Conservation (phyloP, 78 protist genomes). For the Polysphondylium violaceum region DNA sequence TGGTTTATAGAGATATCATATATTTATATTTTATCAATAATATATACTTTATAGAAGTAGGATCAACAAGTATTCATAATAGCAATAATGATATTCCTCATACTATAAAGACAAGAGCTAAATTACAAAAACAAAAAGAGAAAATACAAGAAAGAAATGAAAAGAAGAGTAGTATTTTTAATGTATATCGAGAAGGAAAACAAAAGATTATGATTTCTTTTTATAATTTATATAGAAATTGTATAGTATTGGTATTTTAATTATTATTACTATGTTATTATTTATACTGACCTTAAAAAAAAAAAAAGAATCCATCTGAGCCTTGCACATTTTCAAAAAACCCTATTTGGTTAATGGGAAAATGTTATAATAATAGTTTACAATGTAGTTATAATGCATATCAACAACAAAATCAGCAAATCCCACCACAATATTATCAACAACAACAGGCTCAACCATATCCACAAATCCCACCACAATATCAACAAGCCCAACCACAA, state of each 20-base stretch:
- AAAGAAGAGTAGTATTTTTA: constrained; percentile 26
- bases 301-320: constrained; percentile 39
- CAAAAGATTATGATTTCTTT: constrained; percentile 74
- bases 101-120: too few relatives aligned
- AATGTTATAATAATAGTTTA: constrained; percentile 14
- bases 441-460: not conserved
- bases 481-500: too few relatives aligned
- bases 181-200: constrained; percentile 32
- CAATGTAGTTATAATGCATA: too few relatives aligned
- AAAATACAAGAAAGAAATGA: constrained; percentile 17
- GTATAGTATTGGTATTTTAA: not conserved
- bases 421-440: too few relatives aligned
- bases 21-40: too few relatives aligned
- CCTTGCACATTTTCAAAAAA: constrained; percentile 23
- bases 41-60: too few relatives aligned
- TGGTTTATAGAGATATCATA: too few relatives aligned
- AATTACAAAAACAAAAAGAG: constrained; percentile 6
- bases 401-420: too few relatives aligned
- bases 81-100: too few relatives aligned
- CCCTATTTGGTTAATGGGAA: constrained; percentile 64
- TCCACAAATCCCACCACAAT: not conserved
- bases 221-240: constrained; percentile 69
- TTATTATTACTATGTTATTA: not conserved
- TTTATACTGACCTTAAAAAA: too few relatives aligned
- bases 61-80: too few relatives aligned